Evolutionary conservation across 2,329 filamentous ascomycete species (phyloP), one percentile per base, ranked within the genome.

Genomic region (Colletotrichum sp.): DNA sequence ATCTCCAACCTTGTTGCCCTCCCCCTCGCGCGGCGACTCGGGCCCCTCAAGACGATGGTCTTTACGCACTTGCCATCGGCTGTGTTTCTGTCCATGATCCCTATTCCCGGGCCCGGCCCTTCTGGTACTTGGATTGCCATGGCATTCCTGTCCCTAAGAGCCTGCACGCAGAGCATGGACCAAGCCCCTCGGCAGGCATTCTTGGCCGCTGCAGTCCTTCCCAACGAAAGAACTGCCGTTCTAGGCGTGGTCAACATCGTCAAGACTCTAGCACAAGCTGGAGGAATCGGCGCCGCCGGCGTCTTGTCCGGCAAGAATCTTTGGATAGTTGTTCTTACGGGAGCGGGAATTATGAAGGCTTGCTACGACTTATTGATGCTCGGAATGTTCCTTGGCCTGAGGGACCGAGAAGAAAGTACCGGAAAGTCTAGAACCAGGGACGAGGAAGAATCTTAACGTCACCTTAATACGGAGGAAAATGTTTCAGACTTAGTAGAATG

Each of bases 1-100:
- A 75, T 84, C 2, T 91, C 90, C 0, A 90, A 88, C 79, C 82
- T 92, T 15, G 84, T 89, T 0, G 90, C 90, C 1, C 88, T 89
- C 7, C 88, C 90, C 6, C 84, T 92, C 3, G 88, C 90, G 7
- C 89, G 89, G 32, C 85, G 90, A 7, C 84, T 92, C 49, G 91
- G 91, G 7, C 90, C 95, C 44, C 89, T 95, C 60, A 92, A 92
- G 87, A 95, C 93, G 2, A 95, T 95, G 93, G 93, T 94, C 10
- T 94, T 94, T 80, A 95, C 93, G 0, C 93, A 95, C 34, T 86
- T 95, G 1, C 94, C 94, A 0, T 94, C 93, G 0, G 88, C 93
- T 9, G 83, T 95, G 30, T 93, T 92, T 78, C 88, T 95, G 2
- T 86, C 90, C 16, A 83, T 95, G 24, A 91, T 95, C 26, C 90